Conservation (phyloP, 352 stramenopile genomes). For the Paralagenidium karlingii region DNA sequence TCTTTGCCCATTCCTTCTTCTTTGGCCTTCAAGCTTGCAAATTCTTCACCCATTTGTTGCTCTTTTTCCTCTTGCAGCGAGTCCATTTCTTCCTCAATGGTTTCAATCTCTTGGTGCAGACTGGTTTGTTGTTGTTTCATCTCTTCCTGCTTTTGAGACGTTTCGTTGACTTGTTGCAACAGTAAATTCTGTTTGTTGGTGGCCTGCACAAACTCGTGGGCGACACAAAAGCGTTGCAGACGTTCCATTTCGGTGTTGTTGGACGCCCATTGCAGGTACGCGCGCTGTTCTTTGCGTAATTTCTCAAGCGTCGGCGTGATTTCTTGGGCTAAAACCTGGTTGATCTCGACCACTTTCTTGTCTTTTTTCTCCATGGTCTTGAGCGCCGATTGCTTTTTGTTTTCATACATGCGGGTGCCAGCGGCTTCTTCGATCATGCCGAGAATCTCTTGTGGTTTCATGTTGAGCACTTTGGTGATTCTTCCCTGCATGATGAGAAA, state of each 20-base stretch:
- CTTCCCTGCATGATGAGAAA: conserved; percentile 99
- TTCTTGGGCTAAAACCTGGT: conserved; percentile 95
- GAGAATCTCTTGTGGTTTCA: conserved; percentile 99
- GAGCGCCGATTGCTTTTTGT: conserved; percentile 95
- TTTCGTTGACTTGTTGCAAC: conserved; percentile 78
- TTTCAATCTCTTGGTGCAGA: conserved; percentile 50
- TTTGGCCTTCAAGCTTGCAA: conserved; percentile 68
- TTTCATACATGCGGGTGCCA: conserved; percentile 99
- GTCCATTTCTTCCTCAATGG: conserved; percentile 78
- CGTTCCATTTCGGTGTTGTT: conserved; percentile 98
- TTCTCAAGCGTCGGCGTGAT: conserved; percentile 99
- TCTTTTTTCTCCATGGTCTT: conserved; percentile 99
- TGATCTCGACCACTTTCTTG: conserved; percentile 99
- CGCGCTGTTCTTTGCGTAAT: conserved; percentile 92
- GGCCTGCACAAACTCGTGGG: conserved; percentile 89
- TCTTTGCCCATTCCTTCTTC: conserved; percentile 72
- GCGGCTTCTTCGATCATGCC: conserved; percentile 99
- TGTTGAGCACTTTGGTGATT: conserved; percentile 99
- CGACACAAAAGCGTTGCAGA: conserved; percentile 95
- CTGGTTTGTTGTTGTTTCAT: conserved; percentile 33
- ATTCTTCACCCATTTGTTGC: conserved; percentile 80
- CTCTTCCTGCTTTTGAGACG: conserved; percentile 78
- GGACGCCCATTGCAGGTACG: conserved; percentile 97
- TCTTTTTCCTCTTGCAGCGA: conserved; percentile 56
- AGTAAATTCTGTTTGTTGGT: conserved; percentile 78